Percentiles rank a stretch among this genome's conserved stretches.
Evolutionary conservation across 164 flowering plant species (phyloP).

Genomic region (Liquidambar formosana): DNA sequence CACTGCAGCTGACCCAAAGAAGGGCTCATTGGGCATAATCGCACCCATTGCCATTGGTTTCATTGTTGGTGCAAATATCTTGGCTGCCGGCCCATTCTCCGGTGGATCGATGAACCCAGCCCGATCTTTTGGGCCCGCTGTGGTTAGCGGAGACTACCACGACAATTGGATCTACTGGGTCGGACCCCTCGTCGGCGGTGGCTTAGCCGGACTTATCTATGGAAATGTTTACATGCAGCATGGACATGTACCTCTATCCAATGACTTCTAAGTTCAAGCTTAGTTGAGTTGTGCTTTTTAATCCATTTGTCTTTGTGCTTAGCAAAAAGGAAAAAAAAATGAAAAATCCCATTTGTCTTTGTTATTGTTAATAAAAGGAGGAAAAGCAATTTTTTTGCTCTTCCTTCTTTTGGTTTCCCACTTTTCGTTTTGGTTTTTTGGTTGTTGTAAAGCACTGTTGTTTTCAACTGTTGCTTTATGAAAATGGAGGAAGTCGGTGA

Average conservation of each 20-base stretch:
- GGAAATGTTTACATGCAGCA: conserved; percentile 47
- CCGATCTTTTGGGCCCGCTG: conserved; percentile 88
- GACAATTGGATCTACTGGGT: conserved; percentile 90
- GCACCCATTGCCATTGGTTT: conserved; percentile 95
- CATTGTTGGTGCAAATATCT: conserved; percentile 91
- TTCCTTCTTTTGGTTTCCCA: conserved; percentile 15
- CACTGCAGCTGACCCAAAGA: conserved; percentile 92
- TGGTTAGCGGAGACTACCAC: conserved; percentile 67
- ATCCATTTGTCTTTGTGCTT: conserved; percentile 10
- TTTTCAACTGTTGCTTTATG: conserved; percentile 13
- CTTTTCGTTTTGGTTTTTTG: background rate
- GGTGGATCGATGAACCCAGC: conserved; percentile 99
- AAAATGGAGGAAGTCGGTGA: conserved; percentile 9
- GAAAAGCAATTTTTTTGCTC: too few relatives aligned
- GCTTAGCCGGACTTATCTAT: conserved; percentile 76
- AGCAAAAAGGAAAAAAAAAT: too few relatives aligned
- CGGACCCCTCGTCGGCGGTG: conserved; percentile 86
- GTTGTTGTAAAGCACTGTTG: conserved; percentile 23
- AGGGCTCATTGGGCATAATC: conserved; percentile 78
- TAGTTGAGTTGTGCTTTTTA: conserved; percentile 4
- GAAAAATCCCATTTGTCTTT: too few relatives aligned
- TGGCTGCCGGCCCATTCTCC: conserved; percentile 91
- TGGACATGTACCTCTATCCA: conserved; percentile 37
- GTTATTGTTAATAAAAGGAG: conserved; percentile 32
- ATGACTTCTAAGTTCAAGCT: conserved; percentile 28